Percentiles rank a stretch among this genome's conserved stretches.
Conservation (phyloP, 768 basidiomycete species). For the Pulveroboletus frians region DNA sequence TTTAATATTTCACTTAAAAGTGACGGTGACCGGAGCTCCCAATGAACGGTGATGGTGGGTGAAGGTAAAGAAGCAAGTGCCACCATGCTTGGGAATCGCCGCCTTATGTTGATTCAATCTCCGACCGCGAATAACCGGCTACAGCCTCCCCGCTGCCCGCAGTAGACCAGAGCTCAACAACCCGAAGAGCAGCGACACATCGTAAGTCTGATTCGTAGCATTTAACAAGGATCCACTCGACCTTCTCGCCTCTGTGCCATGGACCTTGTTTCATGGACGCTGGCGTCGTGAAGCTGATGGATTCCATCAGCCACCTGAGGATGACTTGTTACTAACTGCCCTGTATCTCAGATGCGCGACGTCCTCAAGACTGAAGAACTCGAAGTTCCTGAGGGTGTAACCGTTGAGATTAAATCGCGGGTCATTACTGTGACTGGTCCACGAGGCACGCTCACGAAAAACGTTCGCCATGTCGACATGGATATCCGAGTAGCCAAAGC, state of each 20-base stretch:
- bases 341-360: conserved; percentile 73
- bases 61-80: conserved; percentile 37
- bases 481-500: conserved; percentile 77
- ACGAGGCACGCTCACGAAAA: conserved; percentile 88
- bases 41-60: conserved; percentile 43
- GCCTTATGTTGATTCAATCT: conserved; percentile 30
- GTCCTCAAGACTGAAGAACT: conserved; percentile 91
- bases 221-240: background rate
- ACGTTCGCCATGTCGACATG: conserved; percentile 90
- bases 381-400: conserved; percentile 79
- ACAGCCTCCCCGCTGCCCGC: background rate
- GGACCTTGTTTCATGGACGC: conserved; percentile 1
- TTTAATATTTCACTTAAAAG: conserved; percentile 48
- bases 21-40: conserved; percentile 36
- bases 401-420: conserved; percentile 84
- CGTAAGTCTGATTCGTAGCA: conserved; percentile 20
- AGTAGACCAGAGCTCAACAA: conserved; percentile 11
- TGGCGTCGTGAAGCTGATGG: conserved; percentile 25
- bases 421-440: conserved; percentile 90
- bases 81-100: conserved; percentile 22
- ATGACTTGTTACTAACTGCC: conserved; percentile 28
- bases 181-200: conserved; percentile 26
- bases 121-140: conserved; percentile 31
- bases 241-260: background rate
- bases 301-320: conserved; percentile 33